phyloP scores from a whole-genome alignment of 108 stramenopile species.

The Bacterosira constricta region DNA sequence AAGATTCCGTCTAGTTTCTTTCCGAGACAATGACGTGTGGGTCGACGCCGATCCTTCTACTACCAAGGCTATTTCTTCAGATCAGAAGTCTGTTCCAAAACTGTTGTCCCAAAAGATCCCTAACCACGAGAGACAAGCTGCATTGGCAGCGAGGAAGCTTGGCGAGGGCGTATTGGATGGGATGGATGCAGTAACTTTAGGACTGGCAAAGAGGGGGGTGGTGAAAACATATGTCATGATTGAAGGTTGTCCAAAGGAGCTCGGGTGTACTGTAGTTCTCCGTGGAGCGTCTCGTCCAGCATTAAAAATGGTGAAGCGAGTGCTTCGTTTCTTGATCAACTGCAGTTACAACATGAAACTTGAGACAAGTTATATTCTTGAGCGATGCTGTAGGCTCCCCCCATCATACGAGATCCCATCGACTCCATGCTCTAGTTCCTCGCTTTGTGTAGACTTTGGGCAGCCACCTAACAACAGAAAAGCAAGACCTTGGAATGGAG shows the following conservation, averaged over 20 bases:
- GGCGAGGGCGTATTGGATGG: slow-evolving; percentile 83
- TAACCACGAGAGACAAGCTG: slow-evolving; percentile 77
- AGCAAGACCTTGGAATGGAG: slow-evolving; percentile 86
- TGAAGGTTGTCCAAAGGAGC: slow-evolving; percentile 90
- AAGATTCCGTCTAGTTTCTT: slow-evolving; percentile 88
- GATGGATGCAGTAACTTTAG: slow-evolving; percentile 74
- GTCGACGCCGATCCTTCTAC: slow-evolving; percentile 24
- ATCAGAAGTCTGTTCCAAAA: slow-evolving; percentile 50
- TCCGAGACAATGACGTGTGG: slow-evolving; percentile 85
- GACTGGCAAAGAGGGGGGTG: slow-evolving; percentile 85
- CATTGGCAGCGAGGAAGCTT: slow-evolving; percentile 75
- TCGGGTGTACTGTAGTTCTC: slow-evolving; percentile 91
- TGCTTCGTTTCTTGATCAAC: slow-evolving; percentile 83
- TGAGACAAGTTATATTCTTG: slow-evolving; percentile 88
- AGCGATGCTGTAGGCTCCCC: slow-evolving; percentile 82
- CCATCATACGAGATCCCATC: slow-evolving; percentile 44
- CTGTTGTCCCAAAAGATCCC: slow-evolving; percentile 55
- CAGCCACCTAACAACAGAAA: slow-evolving; percentile 66
- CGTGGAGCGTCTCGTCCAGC: slow-evolving; percentile 81
- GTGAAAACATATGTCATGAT: slow-evolving; percentile 82
- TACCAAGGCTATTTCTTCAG: slow-evolving; percentile 7
- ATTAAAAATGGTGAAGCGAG: slow-evolving; percentile 88
- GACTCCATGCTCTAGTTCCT: slow-evolving; percentile 64
- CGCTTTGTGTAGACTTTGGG: slow-evolving; percentile 83
- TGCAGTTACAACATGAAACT: slow-evolving; percentile 94